Base-by-base conservation (phyloP, 2,329 filamentous ascomycete species). In the Huntiella omanensis region DNA sequence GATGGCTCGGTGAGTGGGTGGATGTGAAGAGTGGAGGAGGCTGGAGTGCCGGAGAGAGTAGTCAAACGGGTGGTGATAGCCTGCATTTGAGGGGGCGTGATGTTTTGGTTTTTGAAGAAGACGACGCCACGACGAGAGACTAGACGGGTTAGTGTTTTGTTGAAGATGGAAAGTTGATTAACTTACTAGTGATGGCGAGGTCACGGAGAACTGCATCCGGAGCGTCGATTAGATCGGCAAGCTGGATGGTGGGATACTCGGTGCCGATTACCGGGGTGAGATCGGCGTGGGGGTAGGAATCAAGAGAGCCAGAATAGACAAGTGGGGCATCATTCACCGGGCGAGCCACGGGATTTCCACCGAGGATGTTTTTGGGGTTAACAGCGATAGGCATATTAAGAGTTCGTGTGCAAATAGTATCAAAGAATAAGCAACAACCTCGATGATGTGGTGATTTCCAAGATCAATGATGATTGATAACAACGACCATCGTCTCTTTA, bases 111-210 rank as follows among this genome's bases (percentile, higher is more conserved):
- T 11, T 75, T 69, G 57, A 80, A 75, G 59, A 80, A 77, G 36
- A 80, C 74, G 2, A 80, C 75, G 1, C 74, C 74, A 11, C 76
- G 66, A 51, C 71, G 67, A 1, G 75, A 76, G 51, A 78, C 73
- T 76, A 41, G n/a, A 45, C 6, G 6, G 6, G 15, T 22, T 12
- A 35, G 12, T 12, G 15, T n/a, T 7, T 13, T 40, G 15, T 33
- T 16, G 3, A 19, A 7, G 19, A 8, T 43, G 11, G 1, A 22
- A 45, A 1, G 2, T 33, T 17, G 13, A 15, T 34, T 28, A 32
- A 37, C 59, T 48, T 58, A 75, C 72, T 68, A 0, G 70, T 75
- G 45, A 78, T 71, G 12, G 71, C 75, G 1, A 80, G 62, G 52
- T 80, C 75, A 1, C 69, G 66, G 15, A 79, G 58, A 2, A 75